Percentiles rank a stretch among this genome's conserved stretches.
phyloP scores from a whole-genome alignment of 768 basidiomycete genomes.

The Termitomyces sp. region DNA sequence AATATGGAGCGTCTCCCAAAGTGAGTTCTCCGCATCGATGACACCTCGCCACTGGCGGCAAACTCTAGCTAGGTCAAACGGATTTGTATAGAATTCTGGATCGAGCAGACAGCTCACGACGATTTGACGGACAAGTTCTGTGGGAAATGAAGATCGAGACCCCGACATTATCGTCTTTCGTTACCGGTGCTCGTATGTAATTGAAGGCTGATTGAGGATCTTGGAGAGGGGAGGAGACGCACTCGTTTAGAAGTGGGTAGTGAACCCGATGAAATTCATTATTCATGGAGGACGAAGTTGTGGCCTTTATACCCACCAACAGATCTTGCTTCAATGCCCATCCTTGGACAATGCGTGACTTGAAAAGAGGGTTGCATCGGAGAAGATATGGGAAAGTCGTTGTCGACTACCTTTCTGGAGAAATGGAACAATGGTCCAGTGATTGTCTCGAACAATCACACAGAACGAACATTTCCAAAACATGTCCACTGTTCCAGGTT shows the following conservation, averaged over 20 bases:
- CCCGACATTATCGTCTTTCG: background rate
- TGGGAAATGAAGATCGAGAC: background rate
- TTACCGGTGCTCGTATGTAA: no score
- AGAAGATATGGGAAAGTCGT: background rate
- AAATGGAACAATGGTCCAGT: background rate
- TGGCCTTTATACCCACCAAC: background rate
- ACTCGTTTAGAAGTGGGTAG: background rate
- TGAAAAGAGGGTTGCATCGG: no score
- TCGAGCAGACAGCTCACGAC: background rate
- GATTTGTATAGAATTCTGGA: background rate
- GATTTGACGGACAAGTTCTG: conserved; percentile 1
- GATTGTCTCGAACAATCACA: no score
- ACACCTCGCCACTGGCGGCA: background rate
- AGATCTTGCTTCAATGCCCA: background rate
- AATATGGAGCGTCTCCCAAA: conserved; percentile 1
- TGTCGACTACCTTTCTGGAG: background rate
- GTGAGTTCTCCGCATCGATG: background rate
- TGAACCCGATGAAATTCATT: background rate
- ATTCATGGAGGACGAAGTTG: background rate
- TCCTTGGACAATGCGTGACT: background rate
- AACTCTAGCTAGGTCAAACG: background rate
- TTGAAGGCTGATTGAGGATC: no score
- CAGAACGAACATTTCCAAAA: background rate
- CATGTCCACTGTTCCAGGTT: background rate
- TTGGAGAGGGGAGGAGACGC: background rate